Conservation (phyloP, 225 moss, liverwort and hornwort species). For the Physcomitrellopsis africana region DNA sequence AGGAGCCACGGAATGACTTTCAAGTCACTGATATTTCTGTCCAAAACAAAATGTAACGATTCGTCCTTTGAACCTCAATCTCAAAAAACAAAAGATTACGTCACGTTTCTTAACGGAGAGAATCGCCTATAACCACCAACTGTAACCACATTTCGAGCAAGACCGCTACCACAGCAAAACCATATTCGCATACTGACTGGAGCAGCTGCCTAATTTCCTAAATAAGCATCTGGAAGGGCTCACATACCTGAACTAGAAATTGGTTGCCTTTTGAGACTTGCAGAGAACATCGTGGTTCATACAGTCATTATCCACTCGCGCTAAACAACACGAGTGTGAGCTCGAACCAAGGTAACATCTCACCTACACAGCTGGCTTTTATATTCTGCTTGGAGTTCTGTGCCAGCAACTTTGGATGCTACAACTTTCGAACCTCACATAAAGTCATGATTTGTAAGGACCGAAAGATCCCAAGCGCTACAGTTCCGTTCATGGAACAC, state of each 20-base stretch:
- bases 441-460: background rate
- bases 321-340: background rate
- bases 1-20: too few relatives aligned
- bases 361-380: slow-evolving; percentile 3
- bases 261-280: background rate
- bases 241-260: slow-evolving; percentile 6
- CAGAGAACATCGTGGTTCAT: background rate
- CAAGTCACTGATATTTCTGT: too few relatives aligned
- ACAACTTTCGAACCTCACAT: slow-evolving; percentile 3
- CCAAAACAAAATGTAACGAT: too few relatives aligned
- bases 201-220: background rate
- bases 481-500: background rate
- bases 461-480: slow-evolving; percentile 4
- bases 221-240: background rate
- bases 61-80: too few relatives aligned
- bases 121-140: too few relatives aligned
- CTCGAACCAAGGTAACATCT: slow-evolving; percentile 1
- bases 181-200: background rate
- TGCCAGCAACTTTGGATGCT: background rate
- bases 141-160: too few relatives aligned
- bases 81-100: too few relatives aligned
- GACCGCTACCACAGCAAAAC: background rate
- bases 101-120: too few relatives aligned
- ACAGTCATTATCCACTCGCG: slow-evolving; percentile 1
- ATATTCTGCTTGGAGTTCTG: background rate